Conservation (phyloP, 2,329 filamentous ascomycete species). For the Penicillium aurantiogriseum region DNA sequence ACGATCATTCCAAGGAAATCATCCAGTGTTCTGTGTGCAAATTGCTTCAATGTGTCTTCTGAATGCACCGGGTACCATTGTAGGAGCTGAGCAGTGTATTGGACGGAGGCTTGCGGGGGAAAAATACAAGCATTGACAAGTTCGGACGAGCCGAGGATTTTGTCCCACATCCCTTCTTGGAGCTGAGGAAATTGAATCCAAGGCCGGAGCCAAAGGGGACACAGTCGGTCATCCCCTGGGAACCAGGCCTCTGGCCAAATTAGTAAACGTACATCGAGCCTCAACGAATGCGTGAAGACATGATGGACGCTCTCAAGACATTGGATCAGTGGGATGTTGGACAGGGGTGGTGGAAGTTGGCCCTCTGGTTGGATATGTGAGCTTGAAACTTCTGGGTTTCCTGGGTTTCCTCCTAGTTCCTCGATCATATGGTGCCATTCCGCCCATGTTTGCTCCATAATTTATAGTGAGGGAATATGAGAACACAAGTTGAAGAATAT, state of each 20-base stretch:
- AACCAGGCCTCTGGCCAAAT: neutral
- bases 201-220: neutral
- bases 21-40: neutral
- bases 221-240: neutral
- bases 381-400: neutral
- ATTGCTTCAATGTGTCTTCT: neutral
- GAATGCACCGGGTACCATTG: neutral
- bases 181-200: conserved; percentile 1
- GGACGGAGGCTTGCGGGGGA: neutral
- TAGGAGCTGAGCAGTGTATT: neutral
- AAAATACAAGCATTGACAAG: neutral
- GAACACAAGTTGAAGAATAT: neutral
- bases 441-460: neutral
- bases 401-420: neutral
- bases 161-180: neutral
- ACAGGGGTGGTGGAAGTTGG: neutral
- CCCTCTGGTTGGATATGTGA: neutral
- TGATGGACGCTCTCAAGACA: neutral
- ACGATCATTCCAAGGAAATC: neutral
- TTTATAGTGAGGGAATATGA: neutral
- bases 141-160: neutral
- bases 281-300: neutral
- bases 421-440: neutral
- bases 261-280: neutral
- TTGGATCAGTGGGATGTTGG: neutral